phyloP scores from a whole-genome alignment of 2,329 filamentous ascomycete genomes.

The Trichoderma lentiforme region DNA sequence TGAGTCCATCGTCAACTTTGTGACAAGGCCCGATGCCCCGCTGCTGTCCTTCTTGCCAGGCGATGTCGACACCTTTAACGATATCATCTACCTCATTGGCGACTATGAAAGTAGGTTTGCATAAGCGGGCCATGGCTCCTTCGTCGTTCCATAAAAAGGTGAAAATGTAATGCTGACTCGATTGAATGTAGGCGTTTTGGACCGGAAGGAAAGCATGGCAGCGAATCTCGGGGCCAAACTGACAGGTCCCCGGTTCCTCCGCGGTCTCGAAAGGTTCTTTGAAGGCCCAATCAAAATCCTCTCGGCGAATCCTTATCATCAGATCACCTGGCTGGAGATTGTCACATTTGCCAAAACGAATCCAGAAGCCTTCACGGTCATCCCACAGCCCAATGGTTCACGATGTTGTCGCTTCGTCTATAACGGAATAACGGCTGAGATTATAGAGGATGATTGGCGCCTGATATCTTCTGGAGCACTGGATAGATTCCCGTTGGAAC shows the following conservation, averaged over 20 bases:
- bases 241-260: constrained; percentile 76
- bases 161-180: not conserved
- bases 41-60: constrained; percentile 51
- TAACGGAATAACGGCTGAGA: constrained; percentile 78
- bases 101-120: constrained; percentile 66
- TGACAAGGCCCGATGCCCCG: constrained; percentile 43
- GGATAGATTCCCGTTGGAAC: constrained; percentile 72
- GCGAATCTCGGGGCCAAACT: constrained; percentile 81
- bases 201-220: constrained; percentile 81
- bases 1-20: constrained; percentile 49
- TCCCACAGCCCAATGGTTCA: constrained; percentile 63
- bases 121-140: constrained; percentile 9
- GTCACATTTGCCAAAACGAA: constrained; percentile 80
- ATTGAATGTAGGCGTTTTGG: constrained; percentile 60
- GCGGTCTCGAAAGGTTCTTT: constrained; percentile 82
- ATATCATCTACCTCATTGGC: constrained; percentile 67
- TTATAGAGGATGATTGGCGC: constrained; percentile 83
- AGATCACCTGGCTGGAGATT: constrained; percentile 79
- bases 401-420: constrained; percentile 78
- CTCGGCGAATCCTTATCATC: constrained; percentile 55
- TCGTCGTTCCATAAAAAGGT: too few species aligned
- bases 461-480: constrained; percentile 79
- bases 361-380: constrained; percentile 72
- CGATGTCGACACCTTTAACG: constrained; percentile 65
- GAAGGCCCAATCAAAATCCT: constrained; percentile 66